Percentiles rank a stretch among this genome's conserved stretches.
Conservation (phyloP, 2,329 filamentous ascomycete genomes). For the Nothophaeocryptopus gaeumannii region DNA sequence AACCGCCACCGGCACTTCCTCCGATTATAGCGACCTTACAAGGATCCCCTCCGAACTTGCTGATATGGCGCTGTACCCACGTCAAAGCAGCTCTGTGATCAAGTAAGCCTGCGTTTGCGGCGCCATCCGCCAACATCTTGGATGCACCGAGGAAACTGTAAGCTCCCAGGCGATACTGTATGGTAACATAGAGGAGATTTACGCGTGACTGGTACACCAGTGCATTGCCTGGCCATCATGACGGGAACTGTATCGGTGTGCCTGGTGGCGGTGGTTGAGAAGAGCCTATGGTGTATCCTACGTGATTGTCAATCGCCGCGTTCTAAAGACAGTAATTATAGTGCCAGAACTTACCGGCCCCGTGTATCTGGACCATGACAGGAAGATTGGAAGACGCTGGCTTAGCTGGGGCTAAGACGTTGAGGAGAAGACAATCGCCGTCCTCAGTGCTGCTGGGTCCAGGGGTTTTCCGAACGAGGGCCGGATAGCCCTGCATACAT, state of each 20-base stretch:
- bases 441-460: constrained; percentile 29
- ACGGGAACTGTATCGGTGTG: too few species aligned
- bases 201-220: constrained; percentile 33
- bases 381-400: constrained; percentile 30
- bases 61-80: constrained; percentile 26
- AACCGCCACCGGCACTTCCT: constrained; percentile 38
- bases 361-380: constrained; percentile 37
- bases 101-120: constrained; percentile 28
- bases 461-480: too few species aligned
- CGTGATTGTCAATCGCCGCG: neutral
- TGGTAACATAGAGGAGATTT: constrained; percentile 34
- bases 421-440: constrained; percentile 43
- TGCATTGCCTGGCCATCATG: constrained; percentile 23
- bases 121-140: constrained; percentile 24
- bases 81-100: constrained; percentile 36
- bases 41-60: constrained; percentile 27
- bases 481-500: too few species aligned
- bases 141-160: constrained; percentile 29
- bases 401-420: constrained; percentile 38
- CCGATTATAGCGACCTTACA: constrained; percentile 25
- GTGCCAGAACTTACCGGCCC: constrained; percentile 23
- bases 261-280: too few species aligned
- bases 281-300: too few species aligned
- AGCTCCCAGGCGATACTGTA: constrained; percentile 34
- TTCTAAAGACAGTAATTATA: constrained; percentile 34